Evolutionary conservation across 441 rosid species (phyloP), one percentile per base, ranked within the genome.

Genomic region (Macaranga tanarius): DNA sequence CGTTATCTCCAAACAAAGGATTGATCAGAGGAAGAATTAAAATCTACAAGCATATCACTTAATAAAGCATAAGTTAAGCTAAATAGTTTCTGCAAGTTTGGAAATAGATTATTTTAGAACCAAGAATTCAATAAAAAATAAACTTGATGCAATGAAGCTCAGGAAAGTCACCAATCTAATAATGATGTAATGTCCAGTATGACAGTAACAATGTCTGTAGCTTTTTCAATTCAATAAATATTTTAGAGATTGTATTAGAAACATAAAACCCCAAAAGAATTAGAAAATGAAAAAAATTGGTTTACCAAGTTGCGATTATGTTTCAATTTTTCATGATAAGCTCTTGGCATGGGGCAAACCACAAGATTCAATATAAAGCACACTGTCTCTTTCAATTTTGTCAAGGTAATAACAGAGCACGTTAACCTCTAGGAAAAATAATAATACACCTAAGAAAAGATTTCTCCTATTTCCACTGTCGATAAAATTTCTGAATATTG

Each of bases 1-100:
- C 77, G 73, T 85, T 84, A 65, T 87, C 91, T 65, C 89, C 89
- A 40, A 87, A 79, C 60, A 84, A 58, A 13, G 89, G 87, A 78
- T 79, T 82, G 28, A 84, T 40, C 2, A 87, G 79, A 62, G 91
- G 91, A 73, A 87, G 86, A 79, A 82, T 79, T 84, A 87, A 64
- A 60, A 84, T 78, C 91, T 87, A 65, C 71, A 57, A 48, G 34
- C 57, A 55, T 70, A 56, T 2, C 59, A 68, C 45, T 52, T 26
- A 31, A 42, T 25, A 45, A 57, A 74, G 31, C 7, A 12, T 28
- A n/a, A 10, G 23, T 64, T 70, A 69, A 34, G 62, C 77, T 28
- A 59, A 34, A 28, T 44, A 15, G 13, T 23, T 31, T 31, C 38
- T 19, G 28, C 1, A 10, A 2, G 45, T 6, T 42, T 0, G 38